Evolutionary conservation across 805 yeast genomes (phyloP).

Genomic region (Phaffomyces opuntiae): DNA sequence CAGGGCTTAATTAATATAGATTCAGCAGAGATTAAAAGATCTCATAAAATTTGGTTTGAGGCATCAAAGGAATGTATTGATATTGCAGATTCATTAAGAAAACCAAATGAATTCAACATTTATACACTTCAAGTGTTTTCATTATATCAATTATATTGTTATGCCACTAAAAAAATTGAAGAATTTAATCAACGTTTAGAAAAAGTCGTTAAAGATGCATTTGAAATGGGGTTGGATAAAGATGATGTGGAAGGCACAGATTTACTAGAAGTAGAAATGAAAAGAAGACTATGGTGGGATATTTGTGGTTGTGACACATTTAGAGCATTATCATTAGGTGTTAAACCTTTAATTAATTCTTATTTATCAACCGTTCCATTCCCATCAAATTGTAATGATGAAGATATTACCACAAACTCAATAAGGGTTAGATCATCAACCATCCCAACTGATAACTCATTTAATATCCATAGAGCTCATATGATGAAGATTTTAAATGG

Average conservation of each 20-base stretch:
- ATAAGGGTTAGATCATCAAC: constrained; percentile 14
- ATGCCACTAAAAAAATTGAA: constrained; percentile 23
- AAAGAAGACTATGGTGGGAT: constrained; percentile 27
- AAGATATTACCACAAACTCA: constrained; percentile 21
- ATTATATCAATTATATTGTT: constrained; percentile 22
- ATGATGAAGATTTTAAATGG: constrained; percentile 24
- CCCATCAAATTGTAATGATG: constrained; percentile 27
- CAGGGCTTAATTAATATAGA: constrained; percentile 21
- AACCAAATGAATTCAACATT: constrained; percentile 12
- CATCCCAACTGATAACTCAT: constrained; percentile 23
- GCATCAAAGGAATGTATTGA: constrained; percentile 21
- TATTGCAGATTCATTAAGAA: constrained; percentile 14
- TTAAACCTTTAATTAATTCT: constrained; percentile 18
- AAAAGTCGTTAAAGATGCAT: constrained; percentile 20
- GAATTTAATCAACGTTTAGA: constrained; percentile 18
- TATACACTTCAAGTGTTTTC: constrained; percentile 22
- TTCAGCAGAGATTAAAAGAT: constrained; percentile 18
- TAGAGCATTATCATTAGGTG: constrained; percentile 20
- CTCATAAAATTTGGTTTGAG: constrained; percentile 23
- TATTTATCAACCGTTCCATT: constrained; percentile 24
- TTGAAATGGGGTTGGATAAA: constrained; percentile 20
- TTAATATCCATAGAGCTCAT: constrained; percentile 21
- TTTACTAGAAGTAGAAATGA: constrained; percentile 23
- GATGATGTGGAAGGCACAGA: constrained; percentile 21
- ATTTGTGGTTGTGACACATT: constrained; percentile 25